These are phyloP conservation scores for Mikania micrantha DNA, from an alignment of 129 eudicot species.

Conservation along the genomic window DNA sequence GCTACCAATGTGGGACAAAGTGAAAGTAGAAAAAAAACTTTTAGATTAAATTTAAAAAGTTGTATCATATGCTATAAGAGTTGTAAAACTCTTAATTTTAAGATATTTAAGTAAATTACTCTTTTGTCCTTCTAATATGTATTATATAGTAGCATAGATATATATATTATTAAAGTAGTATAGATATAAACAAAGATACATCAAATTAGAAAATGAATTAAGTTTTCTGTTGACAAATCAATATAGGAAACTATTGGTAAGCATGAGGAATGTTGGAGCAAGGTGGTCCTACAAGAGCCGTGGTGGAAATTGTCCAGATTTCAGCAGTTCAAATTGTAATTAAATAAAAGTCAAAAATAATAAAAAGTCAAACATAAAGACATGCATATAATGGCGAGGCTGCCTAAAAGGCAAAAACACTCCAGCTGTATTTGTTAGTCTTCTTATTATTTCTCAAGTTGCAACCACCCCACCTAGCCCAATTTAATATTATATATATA, in stretches of 20 bases:
- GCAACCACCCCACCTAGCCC: conserved; percentile 74
- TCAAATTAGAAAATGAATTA: background rate
- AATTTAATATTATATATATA: conserved; percentile 18
- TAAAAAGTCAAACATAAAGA: conserved; percentile 28
- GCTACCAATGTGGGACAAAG: no score
- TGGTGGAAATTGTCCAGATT: conserved; percentile 25
- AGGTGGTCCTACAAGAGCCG: conserved; percentile 19
- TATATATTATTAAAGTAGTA: no score
- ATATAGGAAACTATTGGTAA: background rate
- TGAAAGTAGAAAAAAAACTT: no score
- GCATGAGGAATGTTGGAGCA: conserved; percentile 22
- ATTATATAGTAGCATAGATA: no score
- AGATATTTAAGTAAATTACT: no score
- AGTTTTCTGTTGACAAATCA: background rate
- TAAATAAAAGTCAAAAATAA: conserved; percentile 10
- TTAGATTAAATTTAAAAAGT: no score
- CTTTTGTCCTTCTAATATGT: no score
- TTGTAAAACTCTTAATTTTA: no score
- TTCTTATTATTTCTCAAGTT: conserved; percentile 24
- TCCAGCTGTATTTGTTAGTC: conserved; percentile 32
- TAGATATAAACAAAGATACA: background rate
- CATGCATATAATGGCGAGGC: conserved; percentile 35
- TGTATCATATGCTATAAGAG: no score
- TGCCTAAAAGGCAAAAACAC: conserved; percentile 76
- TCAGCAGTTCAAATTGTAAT: conserved; percentile 13